Evolutionary conservation across 257 asterid species (phyloP).

Genomic region (Scutellaria galericulata): DNA sequence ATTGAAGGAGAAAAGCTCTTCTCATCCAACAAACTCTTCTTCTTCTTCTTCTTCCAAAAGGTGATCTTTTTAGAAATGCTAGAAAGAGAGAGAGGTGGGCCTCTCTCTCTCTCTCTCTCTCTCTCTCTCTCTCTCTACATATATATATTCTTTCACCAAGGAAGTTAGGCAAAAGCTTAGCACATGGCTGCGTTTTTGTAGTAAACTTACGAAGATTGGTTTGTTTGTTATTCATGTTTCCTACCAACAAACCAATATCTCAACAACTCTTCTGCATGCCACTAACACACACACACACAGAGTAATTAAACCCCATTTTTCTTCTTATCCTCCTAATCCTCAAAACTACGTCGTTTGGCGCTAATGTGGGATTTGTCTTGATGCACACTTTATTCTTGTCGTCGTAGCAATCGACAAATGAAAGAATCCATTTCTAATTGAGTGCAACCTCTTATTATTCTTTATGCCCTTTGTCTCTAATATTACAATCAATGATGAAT

Average conservation of each 20-base stretch:
- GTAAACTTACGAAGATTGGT: constrained; percentile 26
- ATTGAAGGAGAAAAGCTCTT: constrained; percentile 30
- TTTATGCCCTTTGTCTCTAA: background rate
- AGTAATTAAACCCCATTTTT: background rate
- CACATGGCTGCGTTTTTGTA: constrained; percentile 31
- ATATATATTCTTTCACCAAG: constrained; percentile 48
- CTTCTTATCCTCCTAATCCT: background rate
- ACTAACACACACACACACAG: background rate
- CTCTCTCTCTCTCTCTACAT: background rate
- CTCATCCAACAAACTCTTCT: constrained; percentile 25
- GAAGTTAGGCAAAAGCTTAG: constrained; percentile 44
- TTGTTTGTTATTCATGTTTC: constrained; percentile 36
- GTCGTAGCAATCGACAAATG: constrained; percentile 47
- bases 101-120: constrained; percentile 31
- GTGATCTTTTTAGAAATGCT: constrained; percentile 62
- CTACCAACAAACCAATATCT: constrained; percentile 36
- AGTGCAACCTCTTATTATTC: constrained; percentile 46
- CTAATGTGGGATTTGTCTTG: constrained; percentile 40
- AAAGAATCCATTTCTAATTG: constrained; percentile 61
- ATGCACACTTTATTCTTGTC: constrained; percentile 56
- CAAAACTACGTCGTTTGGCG: constrained; percentile 6
- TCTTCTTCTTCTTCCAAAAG: constrained; percentile 52
- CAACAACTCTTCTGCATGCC: constrained; percentile 40
- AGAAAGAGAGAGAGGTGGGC: constrained; percentile 35
- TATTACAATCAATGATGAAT: background rate